A percentile compares a stretch with the other conserved stretches of the same genome.
These are phyloP conservation scores for Neoarthrinium moseri DNA, from an alignment of 2,329 filamentous ascomycete species.

Conservation along the genomic window DNA sequence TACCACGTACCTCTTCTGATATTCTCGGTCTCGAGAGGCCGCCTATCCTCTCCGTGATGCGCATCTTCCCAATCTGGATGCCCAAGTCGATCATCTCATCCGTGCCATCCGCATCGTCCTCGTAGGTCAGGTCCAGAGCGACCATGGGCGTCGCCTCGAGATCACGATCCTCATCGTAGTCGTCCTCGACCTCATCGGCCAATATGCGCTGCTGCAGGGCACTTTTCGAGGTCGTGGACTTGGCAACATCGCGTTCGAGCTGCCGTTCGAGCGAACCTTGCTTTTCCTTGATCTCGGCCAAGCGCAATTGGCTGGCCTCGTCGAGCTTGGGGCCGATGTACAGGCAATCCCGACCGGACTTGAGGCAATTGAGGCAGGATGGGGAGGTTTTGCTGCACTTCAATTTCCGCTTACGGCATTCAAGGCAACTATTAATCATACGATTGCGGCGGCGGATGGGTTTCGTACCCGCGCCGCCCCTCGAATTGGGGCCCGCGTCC, in stretches of 20 bases:
- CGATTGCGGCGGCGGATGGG: constrained; percentile 60
- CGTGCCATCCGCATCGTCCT: constrained; percentile 54
- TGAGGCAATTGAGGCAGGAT: constrained; percentile 67
- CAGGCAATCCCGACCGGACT: constrained; percentile 53
- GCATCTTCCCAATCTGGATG: constrained; percentile 68
- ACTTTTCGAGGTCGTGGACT: constrained; percentile 32
- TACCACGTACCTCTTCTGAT: constrained; percentile 60
- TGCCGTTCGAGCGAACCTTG: constrained; percentile 70
- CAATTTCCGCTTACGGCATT: constrained; percentile 70
- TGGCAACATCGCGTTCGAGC: constrained; percentile 66
- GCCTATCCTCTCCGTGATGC: constrained; percentile 72
- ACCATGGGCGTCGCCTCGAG: constrained; percentile 63
- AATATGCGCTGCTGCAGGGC: constrained; percentile 35
- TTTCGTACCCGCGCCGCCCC: constrained; percentile 26
- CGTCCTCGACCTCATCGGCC: constrained; percentile 52
- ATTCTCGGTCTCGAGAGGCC: constrained; percentile 70
- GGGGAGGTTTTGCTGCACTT: constrained; percentile 71
- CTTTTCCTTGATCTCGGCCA: constrained; percentile 77
- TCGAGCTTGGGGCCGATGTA: constrained; percentile 70
- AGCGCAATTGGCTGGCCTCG: constrained; percentile 64
- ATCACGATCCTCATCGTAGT: constrained; percentile 58
- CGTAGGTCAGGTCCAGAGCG: constrained; percentile 66
- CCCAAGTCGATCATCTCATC: constrained; percentile 71
- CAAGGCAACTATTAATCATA: constrained; percentile 55
- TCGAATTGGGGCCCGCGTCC: constrained; percentile 20